Evolutionary conservation across 2,329 filamentous ascomycete genomes (phyloP), one percentile per base, ranked within the genome.

Genomic region (Fusarium clavum): DNA sequence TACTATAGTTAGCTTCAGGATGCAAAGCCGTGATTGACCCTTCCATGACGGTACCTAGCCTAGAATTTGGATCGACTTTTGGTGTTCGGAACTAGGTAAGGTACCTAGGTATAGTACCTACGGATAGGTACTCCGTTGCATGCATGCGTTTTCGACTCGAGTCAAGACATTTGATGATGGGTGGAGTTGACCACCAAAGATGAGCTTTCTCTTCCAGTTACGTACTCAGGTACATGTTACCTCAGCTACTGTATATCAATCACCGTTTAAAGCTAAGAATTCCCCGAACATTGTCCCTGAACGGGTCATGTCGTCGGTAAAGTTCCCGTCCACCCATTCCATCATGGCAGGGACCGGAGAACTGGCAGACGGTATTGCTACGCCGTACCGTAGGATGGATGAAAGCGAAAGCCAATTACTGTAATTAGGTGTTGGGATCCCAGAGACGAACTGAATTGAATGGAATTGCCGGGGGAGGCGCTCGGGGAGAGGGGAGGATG

Each of bases 81-180:
- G 30, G 53, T 32, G 55, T 32, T 58, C 61, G 51, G 45, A 34
- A 38, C 44, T 40, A 55, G 13, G 43, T 53, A 53, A n/a, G 34
- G 34, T 38, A n/a, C 34, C 44, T 40, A 55, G 13, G 34, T 53
- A 49, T 11, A 18, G 34, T 38, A n/a, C 34, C 18, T 38, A 38
- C 18, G 34, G 34, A 38, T n/a, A n/a, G 34, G 34, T n/a, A 38
- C 34, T 38, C 34, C 18, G 34, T 38, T n/a, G 18, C 34, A 38
- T 38, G 48, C 45, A 43, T 64, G 52, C 43, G 54, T 45, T 68
- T 34, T 41, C 30, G 60, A 57, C 64, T 70, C 64, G 69, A 71
- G 68, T 71, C 68, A 71, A 71, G 67, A 68, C 40, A 60, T 44
- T 46, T 64, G 44, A 47, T 27, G 49, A 24, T 65, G 46, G 25